Evolutionary conservation across 2,329 filamentous ascomycete genomes (phyloP), one percentile per base, ranked within the genome.

Genomic region (Trichoderma sp.): DNA sequence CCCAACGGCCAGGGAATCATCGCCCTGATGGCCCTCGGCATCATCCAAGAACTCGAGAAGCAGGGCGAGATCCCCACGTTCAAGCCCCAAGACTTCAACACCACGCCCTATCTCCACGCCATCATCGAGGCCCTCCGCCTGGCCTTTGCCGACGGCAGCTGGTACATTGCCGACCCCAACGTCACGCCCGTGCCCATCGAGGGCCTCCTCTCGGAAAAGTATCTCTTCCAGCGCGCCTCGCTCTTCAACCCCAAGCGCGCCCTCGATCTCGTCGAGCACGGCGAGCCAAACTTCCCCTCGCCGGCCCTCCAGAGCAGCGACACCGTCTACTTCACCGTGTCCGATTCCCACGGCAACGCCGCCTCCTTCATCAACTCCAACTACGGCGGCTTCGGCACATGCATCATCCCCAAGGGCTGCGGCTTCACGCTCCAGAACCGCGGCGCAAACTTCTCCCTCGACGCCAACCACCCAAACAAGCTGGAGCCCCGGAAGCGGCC

Each of bases 341-440:
- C 94, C 0, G 96, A 98, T 81, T 80, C 83, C 1, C 83, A 89
- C 37, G 96, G 96, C 66, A 98, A 98, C 79, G 95, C 91, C 39
- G 94, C 96, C 65, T 96, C 91, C 26, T 97, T 98, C 82, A 98
- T 98, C 83, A 98, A 97, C 85, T 94, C 91, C 80, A 96, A 95
- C 83, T 98, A 94, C 80, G 90, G 86, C 67, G 93, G 93, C 0
- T 95, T 98, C 79, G 96, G 96, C 64, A 96, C 93, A 0, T 86
- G 83, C 73, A 97, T 98, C 76, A 89, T 99, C 61, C 95, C 96
- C 24, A 82, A 84, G 52, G 92, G 90, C 7, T 97, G 93, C 78
- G 95, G 95, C 8, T 98, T 98, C 82, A 95, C 93, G 0, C 86
- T 99, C 24, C 96, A 99, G 78, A 97, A 97, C 83, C 92, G 96